Base-by-base conservation (phyloP, 495 filamentous ascomycete species). In the Bathelium albidoporum region DNA sequence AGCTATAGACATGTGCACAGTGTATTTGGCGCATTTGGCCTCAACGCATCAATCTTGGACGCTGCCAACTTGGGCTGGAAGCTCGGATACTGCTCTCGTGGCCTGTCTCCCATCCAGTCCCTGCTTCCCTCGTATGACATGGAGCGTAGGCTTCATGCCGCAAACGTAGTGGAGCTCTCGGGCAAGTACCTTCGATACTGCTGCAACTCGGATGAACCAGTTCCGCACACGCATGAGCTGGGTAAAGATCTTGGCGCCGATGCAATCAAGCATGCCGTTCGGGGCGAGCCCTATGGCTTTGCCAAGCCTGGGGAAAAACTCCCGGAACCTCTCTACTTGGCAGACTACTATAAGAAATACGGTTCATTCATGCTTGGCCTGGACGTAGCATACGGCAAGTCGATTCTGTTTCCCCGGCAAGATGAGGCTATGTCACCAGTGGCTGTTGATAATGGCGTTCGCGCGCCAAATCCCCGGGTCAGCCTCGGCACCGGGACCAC, bases 1-100 rank as follows among this genome's bases (percentile, higher is more conserved):
- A 41, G 22, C 29, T 28, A 5, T 36, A 69, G 73, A 20, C 72
- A 75, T 62, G 69, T 77, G 10, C 75, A 77, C 66, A 69, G 63
- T 14, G 73, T 77, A n/a, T 67, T 76, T 64, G 75, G 75, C 1
- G 75, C 75, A 11, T 77, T 77, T 49, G 75, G 75, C 41, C 67
- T 77, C 22, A 77, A 77, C 60, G 68, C 75, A 1, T 76, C 75
- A 18, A 76, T 77, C 52, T 58, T 72, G 0, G 75, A 77, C 58
- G 68, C 75, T 14, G 60, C 71, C 4, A 77, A 77, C 36, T 64
- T 77, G 0, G 73, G 64, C 20, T 77, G 75, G 75, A 77, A 77
- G 63, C 55, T 77, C 16, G 75, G 75, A 7, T 64, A 75, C 26
- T 69, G 63, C 18, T 55, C 68, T 16, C 64, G 65, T 14, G 63